These are phyloP conservation scores for Thymus mandschuricus DNA, from an alignment of 257 asterid species.

Conservation along the genomic window DNA sequence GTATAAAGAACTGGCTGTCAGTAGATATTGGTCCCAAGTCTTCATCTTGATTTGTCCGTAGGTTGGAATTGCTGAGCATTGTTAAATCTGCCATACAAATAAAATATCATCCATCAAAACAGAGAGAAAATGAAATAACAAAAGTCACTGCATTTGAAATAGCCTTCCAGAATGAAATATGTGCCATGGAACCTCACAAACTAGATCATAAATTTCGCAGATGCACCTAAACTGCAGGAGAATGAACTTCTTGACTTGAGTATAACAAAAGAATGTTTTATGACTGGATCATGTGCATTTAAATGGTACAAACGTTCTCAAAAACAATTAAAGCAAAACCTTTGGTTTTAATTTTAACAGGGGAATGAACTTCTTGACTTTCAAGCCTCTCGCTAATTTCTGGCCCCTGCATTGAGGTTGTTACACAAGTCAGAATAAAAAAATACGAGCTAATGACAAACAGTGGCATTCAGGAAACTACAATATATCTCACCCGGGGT, in stretches of 20 bases:
- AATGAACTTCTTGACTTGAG: neutral
- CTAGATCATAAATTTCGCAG: slow-evolving; percentile 12
- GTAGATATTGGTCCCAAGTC: slow-evolving; percentile 46
- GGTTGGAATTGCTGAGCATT: neutral
- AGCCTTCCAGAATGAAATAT: neutral
- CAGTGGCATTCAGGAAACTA: slow-evolving; percentile 22
- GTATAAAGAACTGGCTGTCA: slow-evolving; percentile 30
- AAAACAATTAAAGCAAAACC: slow-evolving; percentile 23
- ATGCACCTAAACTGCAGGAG: slow-evolving; percentile 9
- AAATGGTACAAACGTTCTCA: slow-evolving; percentile 13
- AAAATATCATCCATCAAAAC: slow-evolving; percentile 12
- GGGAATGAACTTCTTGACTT: neutral
- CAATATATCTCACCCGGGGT: slow-evolving; percentile 23
- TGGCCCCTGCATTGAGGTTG: slow-evolving; percentile 34
- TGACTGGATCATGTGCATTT: slow-evolving; percentile 13
- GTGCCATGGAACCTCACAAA: slow-evolving; percentile 10
- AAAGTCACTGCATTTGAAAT: neutral
- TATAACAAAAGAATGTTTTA: neutral
- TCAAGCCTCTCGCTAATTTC: neutral
- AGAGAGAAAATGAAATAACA: slow-evolving; percentile 1
- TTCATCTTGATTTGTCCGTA: slow-evolving; percentile 39
- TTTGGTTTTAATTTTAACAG: slow-evolving; percentile 7
- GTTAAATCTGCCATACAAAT: slow-evolving; percentile 28
- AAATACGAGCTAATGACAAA: neutral
- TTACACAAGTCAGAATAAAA: slow-evolving; percentile 15